Conservation (phyloP, 257 asterid genomes). For the Ilex asprella region DNA sequence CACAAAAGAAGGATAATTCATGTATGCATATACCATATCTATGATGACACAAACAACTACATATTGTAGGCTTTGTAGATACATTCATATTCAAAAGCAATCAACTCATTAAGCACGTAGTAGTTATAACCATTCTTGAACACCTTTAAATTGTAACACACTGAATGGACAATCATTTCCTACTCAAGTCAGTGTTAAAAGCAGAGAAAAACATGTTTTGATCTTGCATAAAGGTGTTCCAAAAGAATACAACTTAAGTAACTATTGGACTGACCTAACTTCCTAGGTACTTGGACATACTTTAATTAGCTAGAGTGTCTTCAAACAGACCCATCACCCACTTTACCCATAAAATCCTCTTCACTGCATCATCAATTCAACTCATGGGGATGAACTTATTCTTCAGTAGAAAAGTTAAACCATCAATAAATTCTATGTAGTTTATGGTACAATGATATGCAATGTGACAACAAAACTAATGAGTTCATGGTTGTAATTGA, state of each 20-base stretch:
- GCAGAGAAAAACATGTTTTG: neutral
- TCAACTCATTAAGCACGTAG: no score
- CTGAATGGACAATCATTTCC: neutral
- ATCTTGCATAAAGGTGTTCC: neutral
- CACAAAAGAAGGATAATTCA: no score
- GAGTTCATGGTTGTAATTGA: neutral
- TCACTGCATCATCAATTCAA: conserved; percentile 70
- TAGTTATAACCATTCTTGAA: neutral
- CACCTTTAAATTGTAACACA: no score
- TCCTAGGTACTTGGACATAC: conserved; percentile 57
- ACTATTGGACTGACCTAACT: conserved; percentile 28
- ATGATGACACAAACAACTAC: no score
- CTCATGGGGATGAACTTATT: conserved; percentile 36
- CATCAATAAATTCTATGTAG: conserved; percentile 51
- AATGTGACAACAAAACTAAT: neutral
- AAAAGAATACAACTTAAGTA: neutral
- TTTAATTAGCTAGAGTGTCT: conserved; percentile 56
- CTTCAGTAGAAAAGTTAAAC: conserved; percentile 43
- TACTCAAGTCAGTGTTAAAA: neutral
- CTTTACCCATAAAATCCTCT: conserved; percentile 60
- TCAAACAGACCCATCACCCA: conserved; percentile 67
- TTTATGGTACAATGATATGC: conserved; percentile 68
- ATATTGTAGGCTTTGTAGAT: no score
- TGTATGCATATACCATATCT: no score
- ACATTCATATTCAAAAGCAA: no score